phyloP scores from a whole-genome alignment of 768 basidiomycete species.

The Russula sp. region DNA sequence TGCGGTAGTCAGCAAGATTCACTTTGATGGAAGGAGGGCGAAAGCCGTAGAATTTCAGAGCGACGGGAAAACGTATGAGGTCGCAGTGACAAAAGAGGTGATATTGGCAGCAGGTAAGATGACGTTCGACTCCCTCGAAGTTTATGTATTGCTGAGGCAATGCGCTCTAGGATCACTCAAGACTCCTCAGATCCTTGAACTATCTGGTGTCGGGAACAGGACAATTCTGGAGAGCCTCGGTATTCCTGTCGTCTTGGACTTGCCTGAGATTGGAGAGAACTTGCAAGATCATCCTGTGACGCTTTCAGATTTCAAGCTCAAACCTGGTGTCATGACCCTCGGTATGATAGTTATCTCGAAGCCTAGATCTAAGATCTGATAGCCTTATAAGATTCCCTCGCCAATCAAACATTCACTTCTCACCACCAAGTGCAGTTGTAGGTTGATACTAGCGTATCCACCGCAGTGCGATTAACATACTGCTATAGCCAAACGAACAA shows the following conservation, averaged over 20 bases:
- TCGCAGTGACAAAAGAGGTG: conserved; percentile 24
- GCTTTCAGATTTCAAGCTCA: conserved; percentile 27
- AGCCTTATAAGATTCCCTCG: conserved; percentile 17
- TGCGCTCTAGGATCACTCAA: conserved; percentile 23
- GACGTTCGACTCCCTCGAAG: not conserved
- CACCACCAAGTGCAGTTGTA: conserved; percentile 24
- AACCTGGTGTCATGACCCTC: conserved; percentile 23
- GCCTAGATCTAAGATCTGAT: conserved; percentile 2
- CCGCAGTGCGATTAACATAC: conserved; percentile 1
- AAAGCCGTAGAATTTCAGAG: conserved; percentile 23
- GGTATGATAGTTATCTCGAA: conserved; percentile 10
- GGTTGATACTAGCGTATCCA: not conserved
- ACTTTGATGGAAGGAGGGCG: conserved; percentile 22
- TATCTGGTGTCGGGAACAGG: conserved; percentile 27
- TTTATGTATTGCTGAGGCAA: not conserved
- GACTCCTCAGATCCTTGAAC: conserved; percentile 30
- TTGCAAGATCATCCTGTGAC: conserved; percentile 29
- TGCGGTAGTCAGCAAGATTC: conserved; percentile 19
- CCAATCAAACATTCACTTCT: conserved; percentile 21
- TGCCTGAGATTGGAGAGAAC: conserved; percentile 30
- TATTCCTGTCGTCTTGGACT: conserved; percentile 27
- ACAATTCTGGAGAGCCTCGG: conserved; percentile 22
- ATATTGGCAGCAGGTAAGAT: conserved; percentile 23
- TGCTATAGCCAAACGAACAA: conserved; percentile 13
- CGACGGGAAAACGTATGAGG: conserved; percentile 20